Base-by-base conservation (phyloP, 2,329 filamentous ascomycete species). In the Clarireedia paspali region DNA sequence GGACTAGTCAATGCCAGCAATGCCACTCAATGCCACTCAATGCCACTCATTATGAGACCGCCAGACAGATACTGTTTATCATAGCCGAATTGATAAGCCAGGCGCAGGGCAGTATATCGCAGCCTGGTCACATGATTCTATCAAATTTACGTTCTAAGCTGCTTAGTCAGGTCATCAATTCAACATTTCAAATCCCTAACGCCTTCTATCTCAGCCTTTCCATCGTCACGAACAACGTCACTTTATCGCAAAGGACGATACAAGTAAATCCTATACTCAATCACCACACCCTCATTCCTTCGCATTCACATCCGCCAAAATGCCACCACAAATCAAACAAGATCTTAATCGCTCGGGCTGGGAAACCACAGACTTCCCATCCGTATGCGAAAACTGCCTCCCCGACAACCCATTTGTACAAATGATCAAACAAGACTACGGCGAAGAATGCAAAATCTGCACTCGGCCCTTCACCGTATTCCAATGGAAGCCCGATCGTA, bases 401-500 rank as follows among this genome's bases (percentile, higher is more conserved):
- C 91, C 92, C 15, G 91, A 96, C 60, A 97, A 97, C 67, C 92
- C 92, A 2, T 99, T 95, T 68, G 94, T 99, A 45, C 94, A 97
- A 73, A 97, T 99, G 91, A 79, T 99, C 59, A 99, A 99, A 74
- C 91, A 97, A 70, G 92, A 99, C 71, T 85, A 95, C 67, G 94
- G 91, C 66, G 89, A 49, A 57, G 66, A 72, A 60, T 81, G 78
- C 72, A 82, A 82, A 68, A 78, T 84, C 63, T 99, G 94, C 73
- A 97, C 92, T 6, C 84, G 94, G 59, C 94, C 94, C 0, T 99
- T 96, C 68, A 97, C 94, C 26, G 82, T 97, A 53, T 99, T 99
- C 71, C 84, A 86, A 66, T 99, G 92, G 92, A 92, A 92, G 66
- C 85, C 89, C 61, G 91, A 95, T 70, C 89, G 94, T 57, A 94